Evolutionary conservation across 139 green algal species (phyloP), one percentile per base, ranked within the genome.

Genomic region (Volvox africanus): DNA sequence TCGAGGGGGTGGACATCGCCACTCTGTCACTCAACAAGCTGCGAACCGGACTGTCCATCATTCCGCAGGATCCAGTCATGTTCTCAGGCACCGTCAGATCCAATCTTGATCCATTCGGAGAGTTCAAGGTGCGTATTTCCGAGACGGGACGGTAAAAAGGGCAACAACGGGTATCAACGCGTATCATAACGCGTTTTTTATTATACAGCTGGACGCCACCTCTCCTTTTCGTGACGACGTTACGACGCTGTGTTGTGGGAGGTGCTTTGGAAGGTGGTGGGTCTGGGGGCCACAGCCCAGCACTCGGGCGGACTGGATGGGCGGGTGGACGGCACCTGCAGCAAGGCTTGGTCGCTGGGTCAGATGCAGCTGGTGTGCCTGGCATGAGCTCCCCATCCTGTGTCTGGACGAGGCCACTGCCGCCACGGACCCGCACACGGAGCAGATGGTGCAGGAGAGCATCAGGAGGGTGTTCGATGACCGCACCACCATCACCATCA

Each of bases 281-380:
- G 82, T 62, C 79, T 88, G 62, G 82, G 93, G 36, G 28, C 88
- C 12, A 85, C 92, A 80, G 92, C 82, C 24, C 82, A 88, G 82
- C 82, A 67, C 26, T 73, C 62, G 61, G 96, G 96, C 68, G 95
- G 97, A 36, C 92, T 98, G 22, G 94, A 98, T 81, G 97, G 95
- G 65, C 89, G 88, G 65, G 84, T 95, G 65, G 90, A 93, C 69
- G 93, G 93, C 86, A 92, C 88, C 36, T 91, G 93, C 81, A 84
- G 89, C 78, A 83, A 94, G 78, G 88, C 96, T 81, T 94, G 93
- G 92, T 96, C 93, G 19, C 84, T 96, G 69, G 96, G 96, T 18
- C 95, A 98, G 93, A 91, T 93, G 91, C 96, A 98, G 92, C 95
- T 98, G 67, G 86, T 98, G 61, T 98, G 96, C 96, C 93, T 98